Conservation (phyloP, 169 alveolate species). For the Eimeria necatrix region DNA sequence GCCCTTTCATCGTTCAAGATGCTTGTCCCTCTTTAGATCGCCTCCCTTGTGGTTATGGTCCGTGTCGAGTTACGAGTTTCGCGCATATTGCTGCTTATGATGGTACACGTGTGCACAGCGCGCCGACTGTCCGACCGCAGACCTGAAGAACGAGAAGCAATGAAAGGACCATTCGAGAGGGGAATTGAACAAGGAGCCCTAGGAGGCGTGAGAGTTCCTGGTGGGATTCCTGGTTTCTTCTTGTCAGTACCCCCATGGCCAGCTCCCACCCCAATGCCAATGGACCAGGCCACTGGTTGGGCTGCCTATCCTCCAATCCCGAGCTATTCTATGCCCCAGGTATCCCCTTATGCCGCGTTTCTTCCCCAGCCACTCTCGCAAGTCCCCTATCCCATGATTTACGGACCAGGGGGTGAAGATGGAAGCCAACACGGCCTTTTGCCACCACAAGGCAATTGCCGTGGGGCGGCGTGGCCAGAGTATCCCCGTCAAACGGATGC, state of each 20-base stretch:
- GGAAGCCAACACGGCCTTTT: not conserved
- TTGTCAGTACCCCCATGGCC: slow-evolving; percentile 73
- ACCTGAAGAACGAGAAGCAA: slow-evolving; percentile 61
- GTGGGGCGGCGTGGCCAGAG: slow-evolving; percentile 6
- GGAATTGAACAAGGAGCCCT: slow-evolving; percentile 55
- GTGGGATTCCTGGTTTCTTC: slow-evolving; percentile 70
- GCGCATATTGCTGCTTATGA: not conserved
- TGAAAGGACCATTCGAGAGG: slow-evolving; percentile 9
- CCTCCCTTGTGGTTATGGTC: too few species aligned
- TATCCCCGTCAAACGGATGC: slow-evolving; percentile 53
- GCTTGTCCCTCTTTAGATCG: too few species aligned
- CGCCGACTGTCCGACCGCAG: slow-evolving; percentile 66
- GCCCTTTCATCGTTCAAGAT: not conserved
- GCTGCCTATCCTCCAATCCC: not conserved
- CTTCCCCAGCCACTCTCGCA: slow-evolving; percentile 50
- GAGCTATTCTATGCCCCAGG: slow-evolving; percentile 13
- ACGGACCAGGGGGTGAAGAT: slow-evolving; percentile 5
- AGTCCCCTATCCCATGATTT: slow-evolving; percentile 32
- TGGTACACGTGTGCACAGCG: not conserved
- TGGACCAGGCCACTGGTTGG: slow-evolving; percentile 62
- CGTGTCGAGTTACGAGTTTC: too few species aligned
- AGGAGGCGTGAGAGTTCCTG: slow-evolving; percentile 65
- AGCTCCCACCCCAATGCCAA: slow-evolving; percentile 68
- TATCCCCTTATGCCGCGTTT: slow-evolving; percentile 64
- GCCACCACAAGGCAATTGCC: slow-evolving; percentile 36